Evolutionary conservation across 345 rosid species (phyloP), one percentile per base, ranked within the genome.

Genomic region (Ceriops zippeliana): DNA sequence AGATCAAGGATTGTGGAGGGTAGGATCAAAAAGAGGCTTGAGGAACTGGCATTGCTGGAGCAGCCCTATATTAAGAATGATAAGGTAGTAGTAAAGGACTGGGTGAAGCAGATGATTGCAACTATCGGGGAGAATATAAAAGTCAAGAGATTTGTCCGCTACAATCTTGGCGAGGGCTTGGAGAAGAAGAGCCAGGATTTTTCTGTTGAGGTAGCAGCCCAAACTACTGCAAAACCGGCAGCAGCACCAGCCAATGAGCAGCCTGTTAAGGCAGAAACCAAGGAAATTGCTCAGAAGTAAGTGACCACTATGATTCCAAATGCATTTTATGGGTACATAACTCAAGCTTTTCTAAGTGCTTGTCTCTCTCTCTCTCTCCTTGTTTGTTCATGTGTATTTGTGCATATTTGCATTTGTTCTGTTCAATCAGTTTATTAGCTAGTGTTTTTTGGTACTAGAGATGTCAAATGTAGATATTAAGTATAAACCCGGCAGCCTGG

Each of bases 131-230:
- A 93, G 76, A 93, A 91, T 74, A 91, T 93, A 35, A 91, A 93
- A 58, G 98, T 88, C 42, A 89, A 83, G 80, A 87, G 97, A 72
- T 93, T 91, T 30, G 82, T 89, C 59, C 83, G 96, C 67, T 89
- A 80, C 83, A 91, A 89, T 77, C 97, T 91, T 11, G 97, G 98
- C 51, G 97, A 93, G 76, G 98, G 98, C 53, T 76, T 91, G 76
- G 86, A 89, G 85, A 93, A 86, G 82, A 93, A 86, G 83, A 91
- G 88, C 70, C 97, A 88, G 79, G 97, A 91, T 80, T 91, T 93
- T 79, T 96, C 96, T 76, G 95, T 95, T 21, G 98, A 93, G 76
- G 98, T 93, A 28, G 96, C 97, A 54, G 97, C 98, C 7, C 98
- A 93, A 83, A 86, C 93, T 28, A 82, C 95, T 37, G 85, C 90